Base-by-base conservation (phyloP, 225 moss, liverwort and hornwort species). In the Takakia lepidozioides region DNA sequence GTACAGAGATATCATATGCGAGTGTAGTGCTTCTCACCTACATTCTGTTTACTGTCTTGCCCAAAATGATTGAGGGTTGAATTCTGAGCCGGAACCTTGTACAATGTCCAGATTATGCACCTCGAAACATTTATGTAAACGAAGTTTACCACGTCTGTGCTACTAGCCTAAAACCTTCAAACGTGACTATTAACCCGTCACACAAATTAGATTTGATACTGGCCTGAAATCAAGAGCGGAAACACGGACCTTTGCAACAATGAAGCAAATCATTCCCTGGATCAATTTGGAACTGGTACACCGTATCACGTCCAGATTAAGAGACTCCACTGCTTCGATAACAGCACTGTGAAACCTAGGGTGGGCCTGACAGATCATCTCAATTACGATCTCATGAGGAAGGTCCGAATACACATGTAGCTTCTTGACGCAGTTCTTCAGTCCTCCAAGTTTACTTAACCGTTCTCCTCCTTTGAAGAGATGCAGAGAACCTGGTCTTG, bases 401-500 rank as follows among this genome's bases (percentile, higher is more conserved):
- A 29, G 45, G 3, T 73, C 72, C 18, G 72, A 65, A 8, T 72
- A 72, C 67, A 78, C 46, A 44, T 58, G 63, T 42, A 72, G 61
- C 2, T 64, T 57, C n/a, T 58, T 46, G 41, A 77, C 64, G 42
- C 64, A 68, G 3, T 72, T 54, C 43, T 54, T 60, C 21, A 72
- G 48, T 23, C 15, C 54, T 34, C 57, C 56, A 16, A 71, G 53
- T 24, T 60, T 18, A 3, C 2, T 9, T 35, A 25, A n/a, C 14
- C n/a, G 10, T n/a, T 19, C 50, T 5, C 27, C 2, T 18, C 10
- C 32, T 14, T 50, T 10, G 19, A 50, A 10, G 18, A 15, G 3
- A 19, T 50, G 4, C 19, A 19, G 18, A 10, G 6, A 43, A 11
- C 9, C 4, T 5, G 5, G 11, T 15, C 13, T 11, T 11, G 37